A percentile compares a stretch with the other conserved stretches of the same genome.
phyloP scores from a whole-genome alignment of 1,284 basidiomycete genomes.

The Pseudozyma thailandica region DNA sequence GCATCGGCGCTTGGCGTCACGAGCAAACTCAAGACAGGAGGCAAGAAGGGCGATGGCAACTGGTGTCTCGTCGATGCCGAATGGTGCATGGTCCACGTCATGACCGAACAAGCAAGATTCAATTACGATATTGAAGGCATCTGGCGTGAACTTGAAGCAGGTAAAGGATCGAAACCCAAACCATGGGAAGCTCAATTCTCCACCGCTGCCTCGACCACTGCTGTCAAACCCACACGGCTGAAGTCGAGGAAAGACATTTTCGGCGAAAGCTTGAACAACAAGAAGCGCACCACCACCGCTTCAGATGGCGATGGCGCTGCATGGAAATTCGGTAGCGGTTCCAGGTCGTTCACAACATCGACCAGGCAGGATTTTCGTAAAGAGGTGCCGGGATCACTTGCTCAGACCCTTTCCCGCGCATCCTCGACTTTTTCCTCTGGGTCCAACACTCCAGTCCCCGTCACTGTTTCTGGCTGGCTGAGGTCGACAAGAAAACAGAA shows the following conservation, averaged over 20 bases:
- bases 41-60: conserved; percentile 62
- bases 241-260: conserved; percentile 29
- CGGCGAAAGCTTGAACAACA: conserved; percentile 21
- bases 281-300: conserved; percentile 12
- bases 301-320: not conserved
- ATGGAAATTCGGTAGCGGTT: conserved; percentile 22
- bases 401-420: conserved; percentile 15
- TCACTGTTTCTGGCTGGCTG: conserved; percentile 48
- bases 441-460: conserved; percentile 10
- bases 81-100: conserved; percentile 68
- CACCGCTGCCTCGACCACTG: not conserved
- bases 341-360: conserved; percentile 18
- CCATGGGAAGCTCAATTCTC: conserved; percentile 28
- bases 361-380: not conserved
- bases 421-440: conserved; percentile 4
- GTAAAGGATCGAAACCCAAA: conserved; percentile 13
- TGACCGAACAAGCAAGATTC: conserved; percentile 59
- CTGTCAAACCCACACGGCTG: conserved; percentile 2
- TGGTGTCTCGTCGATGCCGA: conserved; percentile 67
- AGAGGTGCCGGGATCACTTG: conserved; percentile 28
- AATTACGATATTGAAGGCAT: conserved; percentile 63
- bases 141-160: conserved; percentile 51
- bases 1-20: conserved; percentile 28
- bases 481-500: conserved; percentile 55
- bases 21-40: conserved; percentile 42